Conservation (phyloP, 2,329 filamentous ascomycete genomes). For the Plenodomus tracheiphilus region DNA sequence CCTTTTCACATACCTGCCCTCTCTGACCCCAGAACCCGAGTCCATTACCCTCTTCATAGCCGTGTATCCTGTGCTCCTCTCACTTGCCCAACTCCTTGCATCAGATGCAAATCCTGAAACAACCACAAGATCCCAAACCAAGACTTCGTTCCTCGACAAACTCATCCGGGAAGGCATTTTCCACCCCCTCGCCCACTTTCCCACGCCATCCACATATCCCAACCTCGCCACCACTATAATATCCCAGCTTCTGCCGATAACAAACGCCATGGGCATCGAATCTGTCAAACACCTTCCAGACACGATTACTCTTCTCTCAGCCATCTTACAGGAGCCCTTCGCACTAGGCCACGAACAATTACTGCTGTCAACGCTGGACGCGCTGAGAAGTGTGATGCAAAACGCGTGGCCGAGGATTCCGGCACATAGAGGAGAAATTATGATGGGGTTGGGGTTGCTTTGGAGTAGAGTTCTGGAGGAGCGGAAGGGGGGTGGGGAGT, state of each 20-base stretch:
- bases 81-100: slow-evolving; percentile 48
- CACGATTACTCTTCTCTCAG: slow-evolving; percentile 67
- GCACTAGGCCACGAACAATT: slow-evolving; percentile 58
- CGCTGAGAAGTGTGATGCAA: slow-evolving; percentile 61
- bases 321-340: slow-evolving; percentile 71
- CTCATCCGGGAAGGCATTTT: slow-evolving; percentile 50
- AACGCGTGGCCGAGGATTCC: slow-evolving; percentile 72
- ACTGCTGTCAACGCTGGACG: slow-evolving; percentile 56
- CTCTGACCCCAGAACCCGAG: slow-evolving; percentile 73
- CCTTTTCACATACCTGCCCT: slow-evolving; percentile 75
- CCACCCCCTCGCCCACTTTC: slow-evolving; percentile 57
- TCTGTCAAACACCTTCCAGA: slow-evolving; percentile 71
- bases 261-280: slow-evolving; percentile 63
- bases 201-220: slow-evolving; percentile 54
- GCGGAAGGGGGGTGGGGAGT: slow-evolving; percentile 19
- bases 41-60: slow-evolving; percentile 65
- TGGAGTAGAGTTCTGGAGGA: slow-evolving; percentile 37
- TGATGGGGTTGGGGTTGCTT: slow-evolving; percentile 58
- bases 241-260: slow-evolving; percentile 52
- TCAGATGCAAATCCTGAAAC: slow-evolving; percentile 5
- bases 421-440: slow-evolving; percentile 64
- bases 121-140: slow-evolving; percentile 9
- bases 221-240: slow-evolving; percentile 62
- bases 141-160: slow-evolving; percentile 48
- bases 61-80: slow-evolving; percentile 69